Evolutionary conservation across 2,329 filamentous ascomycete genomes (phyloP), one percentile per base, ranked within the genome.

Genomic region (Calonectria ilicicola): DNA sequence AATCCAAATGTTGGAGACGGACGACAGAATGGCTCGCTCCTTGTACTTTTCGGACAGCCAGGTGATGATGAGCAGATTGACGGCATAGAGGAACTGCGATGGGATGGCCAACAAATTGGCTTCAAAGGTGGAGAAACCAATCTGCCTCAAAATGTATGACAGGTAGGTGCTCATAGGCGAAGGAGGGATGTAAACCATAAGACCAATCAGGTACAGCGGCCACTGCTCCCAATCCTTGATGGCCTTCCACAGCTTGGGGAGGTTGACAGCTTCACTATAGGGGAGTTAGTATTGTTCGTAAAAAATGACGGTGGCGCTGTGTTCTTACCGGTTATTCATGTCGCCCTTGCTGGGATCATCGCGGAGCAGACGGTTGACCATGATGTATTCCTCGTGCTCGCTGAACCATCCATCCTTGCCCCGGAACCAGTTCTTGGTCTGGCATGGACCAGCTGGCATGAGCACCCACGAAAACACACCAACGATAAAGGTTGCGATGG

Each of bases 281-380:
- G 10, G 2, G 84, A 26, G 1, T 86, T 44, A 75, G 74, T 17
- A 10, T 2, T 15, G 44, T 47, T n/a, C 29, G 21, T 1, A 19
- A 23, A 21, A 19, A 15, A 9, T 14, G 19, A 29, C 15, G 26
- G 14, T 15, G 3, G 21, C 17, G 2, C 1, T 2, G 3, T 1
- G 3, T 0, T 47, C 76, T 21, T 80, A 81, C 19, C 90, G 84
- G 76, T 91, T 92, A 80, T 91, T 89, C 89, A 92, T 91, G 73
- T 90, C 89, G 12, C 88, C 89, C 78, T 91, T 91, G 69, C 85
- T 87, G 1, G 91, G 91, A 69, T 92, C 91, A 70, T 93, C 91
- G 1, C 91, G 87, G 6, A 87, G 83, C 12, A 90, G 84, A 1
- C 91, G 85, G 75, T 92, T 93, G 29, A 93, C 89, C 72, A 92